phyloP scores from a whole-genome alignment of 345 rosid species.

The rapeseed (Brassica napus) region Da-Ae NC_063437.1:17501001-17501500 shows the following conservation, averaged over 20 bases:
- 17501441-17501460: constrained; percentile 25
- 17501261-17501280: constrained; percentile 2
- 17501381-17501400: not conserved
- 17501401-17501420: too few relatives aligned
- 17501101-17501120: constrained; percentile 21
- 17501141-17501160: not conserved
- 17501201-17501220: constrained; percentile 3
- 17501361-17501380: constrained; percentile 38
- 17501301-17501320: not conserved
- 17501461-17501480: constrained; percentile 29
- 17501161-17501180: not conserved
- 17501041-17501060: constrained; percentile 7
- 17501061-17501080: not conserved
- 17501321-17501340: constrained; percentile 1
- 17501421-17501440: too few relatives aligned
- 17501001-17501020: not conserved
- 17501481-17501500: constrained; percentile 31
- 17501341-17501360: constrained; percentile 13
- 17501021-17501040: not conserved
- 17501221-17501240: constrained; percentile 6
- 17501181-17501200: not conserved
- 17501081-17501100: not conserved
- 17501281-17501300: not conserved
- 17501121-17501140: constrained; percentile 13
- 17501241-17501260: constrained; percentile 1